Conservation (phyloP, 2,329 filamentous ascomycete species). For the Alternaria sp. region DNA sequence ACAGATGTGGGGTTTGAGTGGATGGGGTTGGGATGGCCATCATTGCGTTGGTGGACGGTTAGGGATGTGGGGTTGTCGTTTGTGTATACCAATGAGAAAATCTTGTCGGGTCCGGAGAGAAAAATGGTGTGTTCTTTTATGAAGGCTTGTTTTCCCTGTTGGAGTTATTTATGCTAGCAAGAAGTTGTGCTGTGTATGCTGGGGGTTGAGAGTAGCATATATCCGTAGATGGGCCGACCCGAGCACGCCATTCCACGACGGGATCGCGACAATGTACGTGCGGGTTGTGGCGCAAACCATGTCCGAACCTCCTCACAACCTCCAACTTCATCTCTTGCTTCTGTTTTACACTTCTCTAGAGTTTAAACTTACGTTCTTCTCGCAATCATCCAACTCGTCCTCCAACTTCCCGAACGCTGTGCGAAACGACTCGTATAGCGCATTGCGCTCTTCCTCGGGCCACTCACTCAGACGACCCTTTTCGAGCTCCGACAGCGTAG, state of each 20-base stretch:
- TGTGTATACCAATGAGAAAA: constrained; percentile 16
- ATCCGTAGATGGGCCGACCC: background rate
- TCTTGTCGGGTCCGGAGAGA: constrained; percentile 19
- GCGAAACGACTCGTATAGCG: constrained; percentile 17
- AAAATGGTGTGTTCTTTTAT: constrained; percentile 27
- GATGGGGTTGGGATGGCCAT: background rate
- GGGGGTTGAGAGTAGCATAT: background rate
- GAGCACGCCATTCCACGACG: constrained; percentile 19
- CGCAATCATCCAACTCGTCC: constrained; percentile 27
- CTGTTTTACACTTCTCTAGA: too few relatives aligned
- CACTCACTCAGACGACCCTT: constrained; percentile 22
- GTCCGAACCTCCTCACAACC: background rate
- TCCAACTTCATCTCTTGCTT: background rate
- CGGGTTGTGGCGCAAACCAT: constrained; percentile 7
- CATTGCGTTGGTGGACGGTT: constrained; percentile 16
- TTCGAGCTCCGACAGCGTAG: constrained; percentile 6
- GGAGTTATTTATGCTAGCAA: background rate
- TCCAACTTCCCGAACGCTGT: constrained; percentile 19
- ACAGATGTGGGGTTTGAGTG: constrained; percentile 27
- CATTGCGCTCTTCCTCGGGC: constrained; percentile 16
- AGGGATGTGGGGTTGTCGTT: constrained; percentile 5
- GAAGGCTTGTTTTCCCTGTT: constrained; percentile 24
- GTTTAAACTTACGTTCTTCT: constrained; percentile 23
- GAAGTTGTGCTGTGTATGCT: background rate
- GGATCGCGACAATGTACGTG: constrained; percentile 10